Evolutionary conservation across 1,139 yeast species (phyloP), one percentile per base, ranked within the genome.

Genomic region (Nakaseomyces delphensis): DNA sequence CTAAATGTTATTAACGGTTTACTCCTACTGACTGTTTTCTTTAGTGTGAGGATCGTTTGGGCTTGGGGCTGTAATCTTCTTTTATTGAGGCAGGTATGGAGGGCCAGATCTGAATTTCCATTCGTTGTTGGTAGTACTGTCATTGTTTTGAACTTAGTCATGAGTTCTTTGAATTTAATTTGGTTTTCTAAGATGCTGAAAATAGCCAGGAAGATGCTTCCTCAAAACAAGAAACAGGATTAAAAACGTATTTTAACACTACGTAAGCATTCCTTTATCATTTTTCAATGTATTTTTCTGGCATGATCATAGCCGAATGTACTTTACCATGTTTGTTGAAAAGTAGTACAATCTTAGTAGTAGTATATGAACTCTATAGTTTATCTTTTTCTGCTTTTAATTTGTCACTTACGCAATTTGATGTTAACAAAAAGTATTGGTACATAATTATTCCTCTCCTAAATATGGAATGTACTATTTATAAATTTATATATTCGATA

Each of bases 1-100:
- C 54, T 79, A 36, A 77, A 81, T 47, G 61, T 76, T 25, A 54
- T 81, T 48, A 91, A 91, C 60, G 96, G 96, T 4, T 49, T 84
- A n/a, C 56, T 76, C 14, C 70, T 91, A 46, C 70, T 91, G 50
- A 48, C 70, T 21, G 73, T 81, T 3, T 91, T 91, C 65, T 89
- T 91, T 67, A 49, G 68, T 13, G 85, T 81, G 21, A 71, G 99
- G 54, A 82, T 91, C 43, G 61, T 80, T 14, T 87, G 96, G 94
- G 98, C 98, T 1, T 79, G 84, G 68, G 76, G 76, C 53, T 86
- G 91, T 16, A 77, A 79, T 28, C 53, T 52, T 27, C 49, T 59
- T 39, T 55, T 68, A 37, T 42, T 55, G 4, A 39, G 40, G n/a
- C 60, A 64, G 57, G 44, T 73, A 36, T 62, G 64, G 53, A 48